These are phyloP conservation scores for Globisporangium radiosum DNA, from an alignment of 352 stramenopile genomes.

Conservation along the genomic window DNA sequence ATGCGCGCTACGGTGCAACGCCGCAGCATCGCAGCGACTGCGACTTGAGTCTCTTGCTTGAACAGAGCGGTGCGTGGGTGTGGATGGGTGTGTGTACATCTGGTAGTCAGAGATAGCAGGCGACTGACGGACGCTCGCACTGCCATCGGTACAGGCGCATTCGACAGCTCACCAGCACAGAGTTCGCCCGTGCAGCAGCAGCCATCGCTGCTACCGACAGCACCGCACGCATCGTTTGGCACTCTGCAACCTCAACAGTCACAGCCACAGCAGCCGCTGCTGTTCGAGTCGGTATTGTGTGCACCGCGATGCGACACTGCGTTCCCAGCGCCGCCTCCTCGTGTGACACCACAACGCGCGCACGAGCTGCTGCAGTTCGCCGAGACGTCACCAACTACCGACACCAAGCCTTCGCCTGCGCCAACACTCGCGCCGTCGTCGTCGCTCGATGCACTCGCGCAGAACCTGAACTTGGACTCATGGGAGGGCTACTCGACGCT, in stretches of 20 bases:
- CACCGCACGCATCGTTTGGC: not conserved
- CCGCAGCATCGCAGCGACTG: conserved; percentile 46
- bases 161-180: conserved; percentile 4
- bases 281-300: too few relatives aligned
- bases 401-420: conserved; percentile 7
- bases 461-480: conserved; percentile 38
- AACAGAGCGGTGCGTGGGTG: conserved; percentile 30
- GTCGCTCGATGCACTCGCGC: conserved; percentile 25
- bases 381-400: conserved; percentile 1
- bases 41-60: conserved; percentile 53
- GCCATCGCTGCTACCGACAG: too few relatives aligned
- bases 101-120: not conserved
- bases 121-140: not conserved
- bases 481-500: conserved; percentile 75
- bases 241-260: not conserved
- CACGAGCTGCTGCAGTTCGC: conserved; percentile 18
- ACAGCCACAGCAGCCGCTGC: not conserved
- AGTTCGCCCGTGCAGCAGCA: not conserved
- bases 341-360: not conserved
- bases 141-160: conserved; percentile 7
- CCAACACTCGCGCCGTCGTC: conserved; percentile 10
- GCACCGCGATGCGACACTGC: too few relatives aligned
- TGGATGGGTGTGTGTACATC: not conserved
- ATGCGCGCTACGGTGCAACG: conserved; percentile 30
- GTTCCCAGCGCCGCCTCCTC: too few relatives aligned